These are phyloP conservation scores for Xylaria sp. DNA, from an alignment of 2,329 filamentous ascomycete genomes.

Conservation along the genomic window DNA sequence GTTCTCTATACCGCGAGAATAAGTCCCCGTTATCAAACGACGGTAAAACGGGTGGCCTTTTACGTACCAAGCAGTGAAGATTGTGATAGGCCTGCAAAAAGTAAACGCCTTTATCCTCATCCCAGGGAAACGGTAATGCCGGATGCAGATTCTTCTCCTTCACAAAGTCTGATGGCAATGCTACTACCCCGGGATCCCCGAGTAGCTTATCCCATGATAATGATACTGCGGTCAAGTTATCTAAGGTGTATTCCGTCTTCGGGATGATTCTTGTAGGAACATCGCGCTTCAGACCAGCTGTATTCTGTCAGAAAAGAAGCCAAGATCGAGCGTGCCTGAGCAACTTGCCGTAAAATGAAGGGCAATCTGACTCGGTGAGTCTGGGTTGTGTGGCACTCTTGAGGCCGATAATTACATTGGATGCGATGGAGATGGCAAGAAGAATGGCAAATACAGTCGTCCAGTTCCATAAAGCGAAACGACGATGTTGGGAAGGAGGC, in stretches of 20 bases:
- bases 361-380: background rate
- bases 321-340: background rate
- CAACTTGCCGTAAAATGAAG: background rate
- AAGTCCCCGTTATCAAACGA: background rate
- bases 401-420: background rate
- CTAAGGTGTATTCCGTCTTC: background rate
- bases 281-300: background rate
- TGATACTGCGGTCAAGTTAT: background rate
- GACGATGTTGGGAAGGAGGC: background rate
- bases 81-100: constrained; percentile 10
- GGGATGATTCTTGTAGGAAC: background rate
- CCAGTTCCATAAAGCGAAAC: background rate
- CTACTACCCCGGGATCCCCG: background rate
- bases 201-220: background rate
- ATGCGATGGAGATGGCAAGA: background rate
- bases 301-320: background rate
- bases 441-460: background rate
- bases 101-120: constrained; percentile 8
- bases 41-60: background rate
- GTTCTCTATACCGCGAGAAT: background rate
- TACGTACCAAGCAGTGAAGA: constrained; percentile 11
- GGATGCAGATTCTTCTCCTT: constrained; percentile 4
- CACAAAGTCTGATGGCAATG: background rate
- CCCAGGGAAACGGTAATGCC: constrained; percentile 9
- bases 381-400: background rate